Evolutionary conservation across 805 yeast species (phyloP).

Genomic region (Wickerhamomyces chaumierensis): DNA sequence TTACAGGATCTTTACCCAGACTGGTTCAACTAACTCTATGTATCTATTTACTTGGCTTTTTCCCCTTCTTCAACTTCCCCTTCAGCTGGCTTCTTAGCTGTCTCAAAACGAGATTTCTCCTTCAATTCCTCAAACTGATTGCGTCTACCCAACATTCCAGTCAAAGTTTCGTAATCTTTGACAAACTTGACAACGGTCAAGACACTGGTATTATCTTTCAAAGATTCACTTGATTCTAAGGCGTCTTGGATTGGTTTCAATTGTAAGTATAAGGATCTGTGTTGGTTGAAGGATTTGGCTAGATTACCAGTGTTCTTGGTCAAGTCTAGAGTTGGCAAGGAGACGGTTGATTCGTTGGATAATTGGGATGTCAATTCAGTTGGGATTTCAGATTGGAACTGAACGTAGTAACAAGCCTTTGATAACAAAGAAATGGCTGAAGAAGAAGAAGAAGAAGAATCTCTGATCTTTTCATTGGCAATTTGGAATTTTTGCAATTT

Average conservation of each 20-base stretch:
- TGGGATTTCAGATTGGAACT: slow-evolving; percentile 6
- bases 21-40: too few species aligned
- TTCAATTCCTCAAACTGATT: slow-evolving; percentile 5
- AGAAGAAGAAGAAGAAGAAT: too few species aligned
- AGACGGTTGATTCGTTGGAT: slow-evolving; percentile 1
- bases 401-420: slow-evolving; percentile 9
- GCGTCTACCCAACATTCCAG: slow-evolving; percentile 2
- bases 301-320: slow-evolving; percentile 5
- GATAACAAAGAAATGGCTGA: slow-evolving; percentile 11
- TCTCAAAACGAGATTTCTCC: neutral
- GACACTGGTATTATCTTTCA: slow-evolving; percentile 1
- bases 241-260: slow-evolving; percentile 15
- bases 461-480: slow-evolving; percentile 7
- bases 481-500: neutral
- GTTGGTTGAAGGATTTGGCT: slow-evolving; percentile 4
- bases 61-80: neutral
- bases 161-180: slow-evolving; percentile 4
- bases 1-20: too few species aligned
- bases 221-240: slow-evolving; percentile 4
- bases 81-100: neutral
- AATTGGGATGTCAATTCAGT: slow-evolving; percentile 4
- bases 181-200: slow-evolving; percentile 5
- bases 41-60: neutral
- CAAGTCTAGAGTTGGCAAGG: slow-evolving; percentile 7
- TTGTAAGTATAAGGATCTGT: slow-evolving; percentile 15